Percentiles rank a stretch among this genome's conserved stretches.
Evolutionary conservation across 1,284 basidiomycete species (phyloP).

Genomic region (Microbotryum silenes-acaulis): DNA sequence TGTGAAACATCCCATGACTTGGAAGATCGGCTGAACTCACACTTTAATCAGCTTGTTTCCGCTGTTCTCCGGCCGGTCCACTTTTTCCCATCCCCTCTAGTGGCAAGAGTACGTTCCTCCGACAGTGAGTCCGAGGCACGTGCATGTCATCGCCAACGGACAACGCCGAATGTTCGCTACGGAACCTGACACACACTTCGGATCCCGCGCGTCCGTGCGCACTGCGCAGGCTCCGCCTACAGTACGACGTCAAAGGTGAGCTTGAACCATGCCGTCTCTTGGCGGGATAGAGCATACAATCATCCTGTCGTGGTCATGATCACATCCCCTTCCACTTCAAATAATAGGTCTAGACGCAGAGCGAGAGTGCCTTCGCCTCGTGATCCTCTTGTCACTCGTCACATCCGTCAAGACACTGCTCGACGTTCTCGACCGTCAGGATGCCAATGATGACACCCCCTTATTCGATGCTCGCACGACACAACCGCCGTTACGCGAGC

Average conservation of each 20-base stretch:
- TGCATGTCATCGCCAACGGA: too few species aligned
- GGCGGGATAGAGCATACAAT: too few species aligned
- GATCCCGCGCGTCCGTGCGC: too few species aligned
- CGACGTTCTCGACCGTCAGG: slow-evolving; percentile 2
- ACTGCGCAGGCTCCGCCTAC: too few species aligned
- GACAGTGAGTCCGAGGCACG: neutral
- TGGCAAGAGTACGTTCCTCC: slow-evolving; percentile 13
- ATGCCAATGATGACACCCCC: slow-evolving; percentile 2
- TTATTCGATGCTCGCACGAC: neutral
- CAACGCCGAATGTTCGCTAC: too few species aligned
- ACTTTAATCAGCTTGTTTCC: too few species aligned
- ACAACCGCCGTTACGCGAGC: neutral
- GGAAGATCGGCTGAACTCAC: neutral
- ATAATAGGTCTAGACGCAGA: slow-evolving; percentile 7
- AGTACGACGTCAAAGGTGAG: too few species aligned
- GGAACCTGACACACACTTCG: too few species aligned
- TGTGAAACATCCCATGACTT: neutral
- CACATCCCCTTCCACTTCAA: slow-evolving; percentile 4
- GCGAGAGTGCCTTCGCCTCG: slow-evolving; percentile 7
- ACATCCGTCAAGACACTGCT: slow-evolving; percentile 2
- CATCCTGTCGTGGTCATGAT: too few species aligned
- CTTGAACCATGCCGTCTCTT: too few species aligned
- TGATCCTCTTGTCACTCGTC: slow-evolving; percentile 8
- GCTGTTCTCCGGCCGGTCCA: too few species aligned
- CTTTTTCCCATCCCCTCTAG: neutral